phyloP scores from a whole-genome alignment of 2,329 filamentous ascomycete genomes.

The Pseudomassariella vexata region DNA sequence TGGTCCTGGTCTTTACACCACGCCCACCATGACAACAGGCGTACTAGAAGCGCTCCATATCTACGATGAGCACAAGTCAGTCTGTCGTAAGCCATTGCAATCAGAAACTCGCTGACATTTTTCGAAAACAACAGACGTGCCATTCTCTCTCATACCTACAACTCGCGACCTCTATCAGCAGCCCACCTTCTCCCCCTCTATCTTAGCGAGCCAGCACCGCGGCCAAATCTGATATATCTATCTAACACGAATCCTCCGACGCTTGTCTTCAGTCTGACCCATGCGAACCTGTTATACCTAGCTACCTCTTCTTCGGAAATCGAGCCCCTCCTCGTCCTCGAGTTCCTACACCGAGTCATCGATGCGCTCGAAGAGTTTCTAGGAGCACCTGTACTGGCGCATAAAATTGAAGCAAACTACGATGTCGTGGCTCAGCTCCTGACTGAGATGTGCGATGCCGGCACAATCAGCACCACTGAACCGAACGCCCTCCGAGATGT shows the following conservation, averaged over 20 bases:
- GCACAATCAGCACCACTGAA: constrained; percentile 83
- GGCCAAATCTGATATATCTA: constrained; percentile 82
- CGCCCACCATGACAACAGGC: constrained; percentile 62
- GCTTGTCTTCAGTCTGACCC: constrained; percentile 79
- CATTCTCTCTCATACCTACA: constrained; percentile 85
- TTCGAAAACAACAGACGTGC: constrained; percentile 69
- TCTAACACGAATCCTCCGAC: constrained; percentile 78
- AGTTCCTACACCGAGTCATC: constrained; percentile 89
- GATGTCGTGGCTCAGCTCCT: constrained; percentile 91
- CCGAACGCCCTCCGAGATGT: constrained; percentile 87
- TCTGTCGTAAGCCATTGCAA: constrained; percentile 5
- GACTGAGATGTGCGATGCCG: constrained; percentile 94
- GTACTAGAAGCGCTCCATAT: constrained; percentile 94
- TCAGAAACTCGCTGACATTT: constrained; percentile 15
- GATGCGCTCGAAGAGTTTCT: constrained; percentile 94
- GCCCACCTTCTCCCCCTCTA: constrained; percentile 77
- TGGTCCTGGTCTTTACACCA: constrained; percentile 20
- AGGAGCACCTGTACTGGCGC: constrained; percentile 76
- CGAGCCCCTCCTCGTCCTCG: constrained; percentile 82
- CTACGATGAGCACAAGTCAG: constrained; percentile 90
- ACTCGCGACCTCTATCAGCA: constrained; percentile 72
- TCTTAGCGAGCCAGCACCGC: constrained; percentile 72
- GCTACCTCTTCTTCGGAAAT: constrained; percentile 80
- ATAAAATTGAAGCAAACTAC: constrained; percentile 84
- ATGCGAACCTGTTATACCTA: constrained; percentile 82